phyloP scores from a whole-genome alignment of 2,329 filamentous ascomycete genomes.

The Paraconiothyrium brasiliense region DNA sequence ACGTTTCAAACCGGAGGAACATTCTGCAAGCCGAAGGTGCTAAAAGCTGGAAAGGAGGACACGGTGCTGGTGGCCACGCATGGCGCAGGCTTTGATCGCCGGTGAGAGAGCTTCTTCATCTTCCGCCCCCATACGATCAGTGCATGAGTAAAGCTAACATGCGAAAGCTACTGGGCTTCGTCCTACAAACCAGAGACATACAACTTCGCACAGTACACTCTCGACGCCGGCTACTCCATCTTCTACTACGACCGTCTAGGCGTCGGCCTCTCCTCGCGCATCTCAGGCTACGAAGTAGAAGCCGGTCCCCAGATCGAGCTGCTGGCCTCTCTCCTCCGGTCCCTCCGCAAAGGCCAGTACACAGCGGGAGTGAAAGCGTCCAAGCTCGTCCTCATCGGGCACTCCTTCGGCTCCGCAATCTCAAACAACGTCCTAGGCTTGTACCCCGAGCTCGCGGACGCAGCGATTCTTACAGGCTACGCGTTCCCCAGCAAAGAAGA shows the following conservation, averaged over 20 bases:
- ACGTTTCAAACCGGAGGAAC: constrained; percentile 3
- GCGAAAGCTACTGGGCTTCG: constrained; percentile 45
- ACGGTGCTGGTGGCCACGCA: constrained; percentile 43
- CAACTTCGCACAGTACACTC: constrained; percentile 46
- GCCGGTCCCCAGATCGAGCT: constrained; percentile 25
- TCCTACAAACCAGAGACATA: constrained; percentile 35
- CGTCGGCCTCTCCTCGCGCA: constrained; percentile 33
- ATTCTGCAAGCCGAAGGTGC: constrained; percentile 1
- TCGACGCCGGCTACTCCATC: constrained; percentile 43
- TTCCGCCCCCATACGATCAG: no score
- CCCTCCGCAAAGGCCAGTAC: constrained; percentile 28
- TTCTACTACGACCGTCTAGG: constrained; percentile 51
- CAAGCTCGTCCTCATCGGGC: constrained; percentile 22
- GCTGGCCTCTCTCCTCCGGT: constrained; percentile 26
- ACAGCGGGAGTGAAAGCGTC: constrained; percentile 24
- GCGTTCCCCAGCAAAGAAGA: constrained; percentile 1
- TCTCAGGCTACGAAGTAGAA: constrained; percentile 33
- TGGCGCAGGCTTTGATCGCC: constrained; percentile 43
- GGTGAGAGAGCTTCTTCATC: constrained; percentile 12
- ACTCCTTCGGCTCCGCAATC: constrained; percentile 13
- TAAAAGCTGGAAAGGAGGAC: constrained; percentile 13
- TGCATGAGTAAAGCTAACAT: not conserved
- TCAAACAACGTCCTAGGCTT: not conserved
- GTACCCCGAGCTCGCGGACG: constrained; percentile 7
- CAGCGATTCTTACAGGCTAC: constrained; percentile 5